These are phyloP conservation scores for Cyclocybe aegerita DNA, from an alignment of 768 basidiomycete genomes.

Conservation along the genomic window DNA sequence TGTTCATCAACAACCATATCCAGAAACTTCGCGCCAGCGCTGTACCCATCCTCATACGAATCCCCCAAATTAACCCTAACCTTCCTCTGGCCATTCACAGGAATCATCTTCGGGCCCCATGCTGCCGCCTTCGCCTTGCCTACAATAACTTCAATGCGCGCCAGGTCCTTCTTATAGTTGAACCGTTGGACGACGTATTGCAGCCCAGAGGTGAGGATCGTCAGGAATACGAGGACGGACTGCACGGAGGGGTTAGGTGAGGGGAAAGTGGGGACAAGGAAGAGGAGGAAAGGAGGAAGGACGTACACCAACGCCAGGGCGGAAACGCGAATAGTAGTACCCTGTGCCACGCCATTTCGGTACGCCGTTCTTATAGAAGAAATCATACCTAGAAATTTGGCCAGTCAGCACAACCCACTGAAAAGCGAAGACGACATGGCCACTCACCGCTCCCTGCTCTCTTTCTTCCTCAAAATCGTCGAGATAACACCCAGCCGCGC, in stretches of 20 bases:
- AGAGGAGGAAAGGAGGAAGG: background rate
- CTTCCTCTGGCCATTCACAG: slow-evolving; percentile 67
- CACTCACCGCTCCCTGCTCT: slow-evolving; percentile 73
- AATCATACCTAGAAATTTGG: slow-evolving; percentile 64
- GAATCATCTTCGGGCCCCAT: slow-evolving; percentile 79
- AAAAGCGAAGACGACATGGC: background rate
- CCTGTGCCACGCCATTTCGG: slow-evolving; percentile 96
- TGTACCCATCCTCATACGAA: slow-evolving; percentile 55
- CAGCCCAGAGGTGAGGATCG: slow-evolving; percentile 70
- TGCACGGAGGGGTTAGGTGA: slow-evolving; percentile 24
- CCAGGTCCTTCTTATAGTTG: slow-evolving; percentile 73
- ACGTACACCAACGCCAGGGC: slow-evolving; percentile 83
- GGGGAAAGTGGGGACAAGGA: slow-evolving; percentile 6
- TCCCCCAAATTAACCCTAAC: slow-evolving; percentile 73
- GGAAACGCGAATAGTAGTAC: slow-evolving; percentile 95
- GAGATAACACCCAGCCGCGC: slow-evolving; percentile 87
- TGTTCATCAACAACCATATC: slow-evolving; percentile 83
- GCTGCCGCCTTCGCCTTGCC: slow-evolving; percentile 67
- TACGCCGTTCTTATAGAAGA: slow-evolving; percentile 97
- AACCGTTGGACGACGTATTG: slow-evolving; percentile 81
- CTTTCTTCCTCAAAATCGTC: slow-evolving; percentile 74
- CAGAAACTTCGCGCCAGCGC: slow-evolving; percentile 49
- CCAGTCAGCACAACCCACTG: slow-evolving; percentile 3
- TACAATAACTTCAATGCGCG: slow-evolving; percentile 62
- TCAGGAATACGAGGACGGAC: slow-evolving; percentile 79